These are phyloP conservation scores for Takashimella koratensis DNA, from an alignment of 1,284 basidiomycete genomes.

Conservation along the genomic window DNA sequence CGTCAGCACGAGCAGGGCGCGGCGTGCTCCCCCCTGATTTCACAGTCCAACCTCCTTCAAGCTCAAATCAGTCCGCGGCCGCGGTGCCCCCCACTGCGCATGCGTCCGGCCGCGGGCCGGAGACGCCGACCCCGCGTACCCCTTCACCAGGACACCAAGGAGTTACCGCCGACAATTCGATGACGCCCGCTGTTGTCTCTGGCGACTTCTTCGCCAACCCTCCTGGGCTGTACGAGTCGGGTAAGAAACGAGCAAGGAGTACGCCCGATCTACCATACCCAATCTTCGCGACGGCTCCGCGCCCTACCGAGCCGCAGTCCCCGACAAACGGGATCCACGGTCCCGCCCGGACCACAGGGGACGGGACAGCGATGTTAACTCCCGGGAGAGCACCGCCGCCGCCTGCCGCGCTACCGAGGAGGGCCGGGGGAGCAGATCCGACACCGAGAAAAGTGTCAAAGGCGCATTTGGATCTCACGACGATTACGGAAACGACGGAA, in stretches of 20 bases:
- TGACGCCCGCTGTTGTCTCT: conserved; percentile 23
- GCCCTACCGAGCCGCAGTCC: conserved; percentile 16
- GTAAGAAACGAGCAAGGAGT: not conserved
- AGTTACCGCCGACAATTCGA: conserved; percentile 23
- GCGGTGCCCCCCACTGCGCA: too few relatives aligned
- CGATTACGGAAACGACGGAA: conserved; percentile 23
- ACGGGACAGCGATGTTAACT: not conserved
- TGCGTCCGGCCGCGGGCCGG: not conserved
- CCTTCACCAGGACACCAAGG: conserved; percentile 35
- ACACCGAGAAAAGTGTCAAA: conserved; percentile 20
- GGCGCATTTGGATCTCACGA: conserved; percentile 27
- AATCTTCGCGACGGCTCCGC: conserved; percentile 23
- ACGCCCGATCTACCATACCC: conserved; percentile 13
- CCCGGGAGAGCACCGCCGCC: conserved; percentile 8
- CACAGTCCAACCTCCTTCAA: not conserved
- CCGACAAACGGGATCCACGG: conserved; percentile 17
- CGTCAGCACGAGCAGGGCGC: too few relatives aligned
- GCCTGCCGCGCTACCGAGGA: conserved; percentile 7
- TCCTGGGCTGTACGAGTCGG: conserved; percentile 1
- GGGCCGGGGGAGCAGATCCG: not conserved
- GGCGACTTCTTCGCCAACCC: conserved; percentile 12
- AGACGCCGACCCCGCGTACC: conserved; percentile 18
- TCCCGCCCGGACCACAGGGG: not conserved
- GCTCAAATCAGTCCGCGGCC: too few relatives aligned
- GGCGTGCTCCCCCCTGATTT: not conserved